A percentile compares a stretch with the other conserved stretches of the same genome.
Conservation (phyloP, 169 alveolate species). For the Babesia caballi region DNA sequence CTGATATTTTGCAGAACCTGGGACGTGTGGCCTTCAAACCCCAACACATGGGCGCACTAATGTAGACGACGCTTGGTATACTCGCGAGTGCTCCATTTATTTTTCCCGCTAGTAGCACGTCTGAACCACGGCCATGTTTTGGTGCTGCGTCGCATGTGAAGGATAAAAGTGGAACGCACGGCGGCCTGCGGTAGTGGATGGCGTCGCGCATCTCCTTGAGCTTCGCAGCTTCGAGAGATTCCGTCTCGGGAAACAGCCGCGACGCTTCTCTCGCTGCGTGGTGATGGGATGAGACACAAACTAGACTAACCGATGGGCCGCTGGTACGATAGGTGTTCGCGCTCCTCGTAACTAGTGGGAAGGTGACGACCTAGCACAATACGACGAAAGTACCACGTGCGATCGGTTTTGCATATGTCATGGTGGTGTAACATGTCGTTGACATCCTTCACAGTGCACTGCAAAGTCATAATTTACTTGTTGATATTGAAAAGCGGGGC, state of each 20-base stretch:
- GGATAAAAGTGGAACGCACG: conserved; percentile 9
- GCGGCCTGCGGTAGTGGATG: conserved; percentile 37
- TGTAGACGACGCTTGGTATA: conserved; percentile 64
- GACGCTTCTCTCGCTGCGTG: conserved; percentile 31
- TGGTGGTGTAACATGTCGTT: conserved; percentile 69
- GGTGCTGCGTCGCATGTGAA: conserved; percentile 8
- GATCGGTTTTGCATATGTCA: conserved; percentile 73
- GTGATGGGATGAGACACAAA: too few species aligned
- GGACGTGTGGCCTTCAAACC: conserved; percentile 9
- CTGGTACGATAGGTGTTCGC: conserved; percentile 68
- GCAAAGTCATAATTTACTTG: too few species aligned
- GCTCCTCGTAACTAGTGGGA: conserved; percentile 70
- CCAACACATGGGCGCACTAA: conserved; percentile 16
- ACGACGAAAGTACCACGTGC: conserved; percentile 76
- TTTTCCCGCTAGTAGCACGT: conserved; percentile 66
- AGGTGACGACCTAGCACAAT: conserved; percentile 60
- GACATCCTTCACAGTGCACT: conserved; percentile 66
- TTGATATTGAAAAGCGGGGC: too few species aligned
- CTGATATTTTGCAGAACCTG: not conserved
- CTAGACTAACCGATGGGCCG: conserved; percentile 44
- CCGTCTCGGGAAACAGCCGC: conserved; percentile 51
- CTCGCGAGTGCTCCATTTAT: conserved; percentile 72
- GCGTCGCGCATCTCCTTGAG: conserved; percentile 34
- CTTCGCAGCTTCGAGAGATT: conserved; percentile 35
- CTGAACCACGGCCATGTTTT: conserved; percentile 79